A percentile compares a stretch with the other conserved stretches of the same genome.
phyloP scores from a whole-genome alignment of 306 rosid genomes.

The Trichosanthes truncata region DNA sequence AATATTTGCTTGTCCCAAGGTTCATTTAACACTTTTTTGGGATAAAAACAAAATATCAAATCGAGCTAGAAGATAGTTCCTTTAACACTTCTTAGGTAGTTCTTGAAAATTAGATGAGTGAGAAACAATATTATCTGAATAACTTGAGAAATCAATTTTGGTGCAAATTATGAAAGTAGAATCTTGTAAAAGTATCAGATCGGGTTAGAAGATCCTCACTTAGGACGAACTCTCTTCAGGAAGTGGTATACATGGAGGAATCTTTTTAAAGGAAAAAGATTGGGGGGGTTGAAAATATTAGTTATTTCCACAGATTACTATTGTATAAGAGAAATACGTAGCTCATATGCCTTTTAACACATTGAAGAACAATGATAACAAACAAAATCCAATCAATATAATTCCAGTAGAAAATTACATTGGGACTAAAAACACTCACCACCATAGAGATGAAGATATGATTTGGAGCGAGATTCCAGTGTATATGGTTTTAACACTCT shows the following conservation, averaged over 20 bases:
- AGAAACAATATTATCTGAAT: neutral
- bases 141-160: neutral
- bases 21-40: neutral
- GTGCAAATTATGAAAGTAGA: neutral
- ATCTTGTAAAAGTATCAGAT: neutral
- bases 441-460: conserved; percentile 36
- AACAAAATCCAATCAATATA: neutral
- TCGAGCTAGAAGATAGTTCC: neutral
- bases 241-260: neutral
- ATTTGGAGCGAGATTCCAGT: conserved; percentile 12
- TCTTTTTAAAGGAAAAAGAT: neutral
- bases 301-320: neutral
- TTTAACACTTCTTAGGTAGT: neutral
- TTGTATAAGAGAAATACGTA: neutral
- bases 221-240: neutral
- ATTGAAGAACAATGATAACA: neutral
- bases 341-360: neutral
- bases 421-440: conserved; percentile 37
- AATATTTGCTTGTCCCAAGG: neutral
- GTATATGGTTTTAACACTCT: conserved; percentile 18
- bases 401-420: neutral
- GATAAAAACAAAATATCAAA: neutral
- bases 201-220: neutral
- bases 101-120: neutral
- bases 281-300: neutral